Evolutionary conservation across 2,329 filamentous ascomycete genomes (phyloP).

Genomic region (Pseudogymnoascus sp.): DNA sequence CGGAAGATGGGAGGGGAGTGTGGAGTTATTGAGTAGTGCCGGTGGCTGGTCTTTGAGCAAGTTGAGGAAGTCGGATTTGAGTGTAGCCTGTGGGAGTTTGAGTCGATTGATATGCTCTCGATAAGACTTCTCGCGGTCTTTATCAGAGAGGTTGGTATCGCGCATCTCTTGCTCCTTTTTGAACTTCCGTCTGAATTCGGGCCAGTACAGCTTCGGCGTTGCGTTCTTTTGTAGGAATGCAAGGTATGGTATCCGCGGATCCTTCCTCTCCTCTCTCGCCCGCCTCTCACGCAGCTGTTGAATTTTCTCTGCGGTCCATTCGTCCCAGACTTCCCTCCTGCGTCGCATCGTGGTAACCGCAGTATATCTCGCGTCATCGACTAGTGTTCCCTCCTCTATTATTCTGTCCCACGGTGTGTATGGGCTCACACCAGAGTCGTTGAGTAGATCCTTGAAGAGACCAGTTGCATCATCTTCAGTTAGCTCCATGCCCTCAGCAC

Average conservation of each 20-base stretch:
- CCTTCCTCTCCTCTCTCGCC: conserved; percentile 67
- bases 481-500: conserved; percentile 59
- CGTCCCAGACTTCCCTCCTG: conserved; percentile 72
- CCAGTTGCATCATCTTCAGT: conserved; percentile 67
- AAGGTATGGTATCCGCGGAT: conserved; percentile 76
- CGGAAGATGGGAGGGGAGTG: conserved; percentile 50
- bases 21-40: conserved; percentile 50
- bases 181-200: conserved; percentile 88
- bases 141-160: conserved; percentile 60
- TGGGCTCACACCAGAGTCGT: conserved; percentile 73
- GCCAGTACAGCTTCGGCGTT: conserved; percentile 91
- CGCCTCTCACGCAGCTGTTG: conserved; percentile 62
- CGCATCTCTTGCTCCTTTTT: conserved; percentile 75
- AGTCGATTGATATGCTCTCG: conserved; percentile 62
- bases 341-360: conserved; percentile 71
- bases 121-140: conserved; percentile 72
- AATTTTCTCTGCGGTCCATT: conserved; percentile 74
- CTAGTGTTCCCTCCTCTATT: conserved; percentile 69
- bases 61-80: conserved; percentile 60
- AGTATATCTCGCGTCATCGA: conserved; percentile 82
- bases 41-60: conserved; percentile 55
- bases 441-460: conserved; percentile 77
- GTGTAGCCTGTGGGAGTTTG: conserved; percentile 54
- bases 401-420: conserved; percentile 89
- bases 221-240: conserved; percentile 72